These are phyloP conservation scores for Trichophyton equinum DNA, from an alignment of 2,329 filamentous ascomycete genomes.

Conservation along the genomic window DNA sequence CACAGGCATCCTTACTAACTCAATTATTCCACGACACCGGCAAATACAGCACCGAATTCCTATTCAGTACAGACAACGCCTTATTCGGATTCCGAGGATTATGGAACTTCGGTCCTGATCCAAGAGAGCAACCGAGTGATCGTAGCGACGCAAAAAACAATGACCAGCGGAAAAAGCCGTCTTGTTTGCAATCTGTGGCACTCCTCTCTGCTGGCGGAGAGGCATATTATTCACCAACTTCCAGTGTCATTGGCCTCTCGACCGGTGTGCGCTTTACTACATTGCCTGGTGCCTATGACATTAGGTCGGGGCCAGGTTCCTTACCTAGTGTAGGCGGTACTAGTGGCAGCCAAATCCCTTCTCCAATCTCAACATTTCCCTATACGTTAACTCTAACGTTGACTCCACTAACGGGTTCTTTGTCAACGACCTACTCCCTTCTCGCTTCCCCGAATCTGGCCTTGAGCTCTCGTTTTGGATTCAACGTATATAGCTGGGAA, in stretches of 20 bases:
- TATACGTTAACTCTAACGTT: slow-evolving; percentile 87
- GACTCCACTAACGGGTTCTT: slow-evolving; percentile 86
- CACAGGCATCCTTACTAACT: slow-evolving; percentile 34
- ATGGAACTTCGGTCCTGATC: slow-evolving; percentile 82
- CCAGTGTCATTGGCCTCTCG: slow-evolving; percentile 86
- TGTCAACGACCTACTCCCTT: slow-evolving; percentile 84
- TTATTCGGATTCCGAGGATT: slow-evolving; percentile 76
- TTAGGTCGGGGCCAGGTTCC: slow-evolving; percentile 11
- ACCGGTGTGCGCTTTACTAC: slow-evolving; percentile 83
- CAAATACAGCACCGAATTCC: slow-evolving; percentile 75
- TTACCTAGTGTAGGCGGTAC: slow-evolving; percentile 12
- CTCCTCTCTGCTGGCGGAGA: slow-evolving; percentile 86
- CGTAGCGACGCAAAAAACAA: background rate
- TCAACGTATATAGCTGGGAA: slow-evolving; percentile 98
- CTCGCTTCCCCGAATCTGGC: slow-evolving; percentile 72
- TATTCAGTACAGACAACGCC: slow-evolving; percentile 86
- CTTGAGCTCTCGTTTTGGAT: slow-evolving; percentile 82
- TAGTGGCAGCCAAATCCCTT: slow-evolving; percentile 15
- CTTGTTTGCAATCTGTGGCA: slow-evolving; percentile 51
- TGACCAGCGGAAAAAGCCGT: slow-evolving; percentile 14
- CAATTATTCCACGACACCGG: slow-evolving; percentile 59
- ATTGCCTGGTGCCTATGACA: slow-evolving; percentile 44
- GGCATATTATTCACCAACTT: slow-evolving; percentile 87
- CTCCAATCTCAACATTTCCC: slow-evolving; percentile 58
- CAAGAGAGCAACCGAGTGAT: slow-evolving; percentile 15